Evolutionary conservation across 1,284 basidiomycete genomes (phyloP).

Genomic region (Apiotrichum porosum): DNA sequence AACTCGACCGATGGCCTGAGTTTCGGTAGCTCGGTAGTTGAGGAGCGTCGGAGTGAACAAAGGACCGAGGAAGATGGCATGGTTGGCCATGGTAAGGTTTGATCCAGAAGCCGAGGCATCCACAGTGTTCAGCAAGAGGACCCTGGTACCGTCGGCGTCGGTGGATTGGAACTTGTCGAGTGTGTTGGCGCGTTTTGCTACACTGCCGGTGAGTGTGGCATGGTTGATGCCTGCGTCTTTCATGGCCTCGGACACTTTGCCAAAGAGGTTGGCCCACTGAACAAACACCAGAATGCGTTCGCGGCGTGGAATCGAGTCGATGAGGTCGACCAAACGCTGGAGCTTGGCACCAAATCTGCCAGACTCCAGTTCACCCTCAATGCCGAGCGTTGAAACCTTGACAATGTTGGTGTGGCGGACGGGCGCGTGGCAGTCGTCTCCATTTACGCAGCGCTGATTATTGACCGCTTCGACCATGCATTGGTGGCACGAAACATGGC

Average conservation of each 20-base stretch:
- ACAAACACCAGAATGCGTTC: conserved; percentile 88
- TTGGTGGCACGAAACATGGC: conserved; percentile 72
- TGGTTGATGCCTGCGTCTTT: conserved; percentile 65
- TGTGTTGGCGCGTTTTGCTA: conserved; percentile 69
- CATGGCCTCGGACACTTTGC: conserved; percentile 81
- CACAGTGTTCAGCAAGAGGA: conserved; percentile 83
- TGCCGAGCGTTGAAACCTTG: conserved; percentile 71
- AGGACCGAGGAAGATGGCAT: conserved; percentile 90
- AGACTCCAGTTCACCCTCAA: conserved; percentile 70
- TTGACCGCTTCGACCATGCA: conserved; percentile 70
- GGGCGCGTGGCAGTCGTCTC: conserved; percentile 63
- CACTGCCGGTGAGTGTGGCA: conserved; percentile 75
- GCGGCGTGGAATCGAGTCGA: conserved; percentile 69
- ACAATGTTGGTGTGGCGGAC: conserved; percentile 74
- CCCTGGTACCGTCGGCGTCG: conserved; percentile 56
- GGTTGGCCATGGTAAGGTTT: conserved; percentile 88
- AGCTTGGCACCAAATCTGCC: conserved; percentile 85
- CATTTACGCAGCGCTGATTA: conserved; percentile 74
- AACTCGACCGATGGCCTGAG: conserved; percentile 83
- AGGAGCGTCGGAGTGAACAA: conserved; percentile 71
- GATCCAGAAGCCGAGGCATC: conserved; percentile 90
- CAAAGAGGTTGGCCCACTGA: conserved; percentile 87
- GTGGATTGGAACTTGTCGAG: conserved; percentile 77
- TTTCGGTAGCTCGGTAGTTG: conserved; percentile 79
- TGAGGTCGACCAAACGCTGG: conserved; percentile 73